Evolutionary conservation across 2,329 filamentous ascomycete genomes (phyloP).

Genomic region (Scytalidium sp.): DNA sequence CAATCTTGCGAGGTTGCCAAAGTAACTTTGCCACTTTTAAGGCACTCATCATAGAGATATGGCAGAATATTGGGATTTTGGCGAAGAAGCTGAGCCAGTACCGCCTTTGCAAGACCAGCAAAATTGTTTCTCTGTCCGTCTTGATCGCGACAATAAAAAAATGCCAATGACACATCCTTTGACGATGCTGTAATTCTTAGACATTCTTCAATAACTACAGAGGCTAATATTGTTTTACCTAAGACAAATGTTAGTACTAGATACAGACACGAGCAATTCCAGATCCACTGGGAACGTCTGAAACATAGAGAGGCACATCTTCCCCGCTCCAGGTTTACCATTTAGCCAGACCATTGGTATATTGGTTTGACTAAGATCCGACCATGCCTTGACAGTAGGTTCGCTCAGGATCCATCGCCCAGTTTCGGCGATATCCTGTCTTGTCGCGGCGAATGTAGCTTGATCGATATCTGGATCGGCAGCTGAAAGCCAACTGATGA

Average conservation of each 20-base stretch:
- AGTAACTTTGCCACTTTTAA: slow-evolving; percentile 24
- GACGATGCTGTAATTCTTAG: slow-evolving; percentile 4
- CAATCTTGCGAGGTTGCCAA: slow-evolving; percentile 23
- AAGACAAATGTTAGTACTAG: slow-evolving; percentile 1
- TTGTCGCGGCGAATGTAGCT: slow-evolving; percentile 12
- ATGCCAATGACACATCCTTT: slow-evolving; percentile 20
- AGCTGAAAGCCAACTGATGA: slow-evolving; percentile 19
- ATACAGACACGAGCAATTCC: background rate
- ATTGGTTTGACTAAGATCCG: slow-evolving; percentile 11
- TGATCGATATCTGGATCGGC: slow-evolving; percentile 18
- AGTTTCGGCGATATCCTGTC: slow-evolving; percentile 16
- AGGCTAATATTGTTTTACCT: slow-evolving; percentile 38
- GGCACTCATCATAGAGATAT: slow-evolving; percentile 31
- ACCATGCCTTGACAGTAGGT: slow-evolving; percentile 10
- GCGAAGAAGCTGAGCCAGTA: slow-evolving; percentile 33
- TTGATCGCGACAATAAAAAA: slow-evolving; percentile 37
- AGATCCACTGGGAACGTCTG: background rate
- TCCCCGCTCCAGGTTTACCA: slow-evolving; percentile 38
- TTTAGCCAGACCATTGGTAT: slow-evolving; percentile 33
- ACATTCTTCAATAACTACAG: slow-evolving; percentile 32
- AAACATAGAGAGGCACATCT: slow-evolving; percentile 1
- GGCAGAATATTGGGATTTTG: slow-evolving; percentile 25
- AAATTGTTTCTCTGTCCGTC: slow-evolving; percentile 30
- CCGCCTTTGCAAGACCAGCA: slow-evolving; percentile 25
- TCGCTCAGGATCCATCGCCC: slow-evolving; percentile 30